Evolutionary conservation across 306 rosid genomes (phyloP).

Genomic region (Luffa aegyptiaca): DNA sequence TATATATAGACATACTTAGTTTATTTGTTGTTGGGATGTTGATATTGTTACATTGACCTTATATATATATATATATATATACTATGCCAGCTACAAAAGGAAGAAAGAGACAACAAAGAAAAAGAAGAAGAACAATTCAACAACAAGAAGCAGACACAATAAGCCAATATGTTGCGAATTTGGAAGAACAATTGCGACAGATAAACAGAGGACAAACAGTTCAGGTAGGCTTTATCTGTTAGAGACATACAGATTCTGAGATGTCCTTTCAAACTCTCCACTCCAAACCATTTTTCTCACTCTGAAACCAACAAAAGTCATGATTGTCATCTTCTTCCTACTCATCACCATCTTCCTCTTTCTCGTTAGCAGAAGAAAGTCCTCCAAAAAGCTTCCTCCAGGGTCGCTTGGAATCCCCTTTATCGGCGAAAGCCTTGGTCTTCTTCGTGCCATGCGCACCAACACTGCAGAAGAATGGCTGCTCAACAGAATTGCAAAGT

Average conservation of each 20-base stretch:
- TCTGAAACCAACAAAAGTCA: slow-evolving; percentile 10
- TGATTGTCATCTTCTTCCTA: slow-evolving; percentile 37
- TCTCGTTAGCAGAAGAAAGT: slow-evolving; percentile 24
- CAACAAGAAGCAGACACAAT: background rate
- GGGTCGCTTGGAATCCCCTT: slow-evolving; percentile 61
- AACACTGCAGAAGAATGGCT: slow-evolving; percentile 64
- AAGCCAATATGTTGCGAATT: background rate
- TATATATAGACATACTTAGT: no score
- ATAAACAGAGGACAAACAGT: background rate
- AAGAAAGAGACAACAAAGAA: background rate
- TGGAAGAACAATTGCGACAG: background rate
- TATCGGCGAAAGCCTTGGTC: slow-evolving; percentile 51
- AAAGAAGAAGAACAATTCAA: background rate
- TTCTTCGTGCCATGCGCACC: slow-evolving; percentile 44
- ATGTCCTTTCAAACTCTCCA: background rate
- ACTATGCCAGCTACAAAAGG: background rate
- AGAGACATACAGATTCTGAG: background rate
- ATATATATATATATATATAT: no score
- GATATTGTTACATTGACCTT: background rate
- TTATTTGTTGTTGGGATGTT: background rate
- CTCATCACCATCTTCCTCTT: slow-evolving; percentile 28
- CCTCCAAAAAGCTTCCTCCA: slow-evolving; percentile 36
- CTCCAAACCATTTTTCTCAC: background rate
- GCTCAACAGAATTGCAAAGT: slow-evolving; percentile 33
- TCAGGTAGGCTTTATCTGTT: background rate